phyloP scores from a whole-genome alignment of 164 flowering plant genomes.

The Chimonanthus salicifolius region DNA sequence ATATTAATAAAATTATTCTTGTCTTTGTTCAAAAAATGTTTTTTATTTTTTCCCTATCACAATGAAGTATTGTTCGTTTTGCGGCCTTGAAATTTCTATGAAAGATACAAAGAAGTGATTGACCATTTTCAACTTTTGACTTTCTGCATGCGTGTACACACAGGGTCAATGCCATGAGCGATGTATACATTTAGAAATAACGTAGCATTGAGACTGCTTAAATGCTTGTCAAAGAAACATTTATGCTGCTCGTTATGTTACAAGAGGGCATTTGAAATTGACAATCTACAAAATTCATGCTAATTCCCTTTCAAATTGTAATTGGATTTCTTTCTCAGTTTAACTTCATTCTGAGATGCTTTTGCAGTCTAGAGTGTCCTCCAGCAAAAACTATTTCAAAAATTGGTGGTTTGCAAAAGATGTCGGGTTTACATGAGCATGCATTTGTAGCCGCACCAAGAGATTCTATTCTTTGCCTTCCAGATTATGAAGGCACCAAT shows the following conservation, averaged over 20 bases:
- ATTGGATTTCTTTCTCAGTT: background rate
- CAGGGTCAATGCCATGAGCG: background rate
- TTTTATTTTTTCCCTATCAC: too few species aligned
- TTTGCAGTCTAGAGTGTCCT: slow-evolving; percentile 60
- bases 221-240: background rate
- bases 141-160: background rate
- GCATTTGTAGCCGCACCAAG: slow-evolving; percentile 58
- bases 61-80: too few species aligned
- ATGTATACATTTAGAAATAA: background rate
- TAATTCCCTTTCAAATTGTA: too few species aligned
- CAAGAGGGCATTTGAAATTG: background rate
- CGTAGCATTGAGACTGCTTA: background rate
- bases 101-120: background rate
- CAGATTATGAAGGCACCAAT: slow-evolving; percentile 43
- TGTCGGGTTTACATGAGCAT: slow-evolving; percentile 62
- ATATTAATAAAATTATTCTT: too few species aligned
- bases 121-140: background rate
- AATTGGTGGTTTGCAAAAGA: slow-evolving; percentile 64
- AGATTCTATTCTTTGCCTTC: slow-evolving; percentile 69
- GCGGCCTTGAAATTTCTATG: background rate
- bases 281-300: background rate
- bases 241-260: background rate
- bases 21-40: too few species aligned
- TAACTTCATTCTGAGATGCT: background rate
- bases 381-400: slow-evolving; percentile 49